Conservation (phyloP, 2,329 filamentous ascomycete genomes). For the Fonsecaea nubica region DNA sequence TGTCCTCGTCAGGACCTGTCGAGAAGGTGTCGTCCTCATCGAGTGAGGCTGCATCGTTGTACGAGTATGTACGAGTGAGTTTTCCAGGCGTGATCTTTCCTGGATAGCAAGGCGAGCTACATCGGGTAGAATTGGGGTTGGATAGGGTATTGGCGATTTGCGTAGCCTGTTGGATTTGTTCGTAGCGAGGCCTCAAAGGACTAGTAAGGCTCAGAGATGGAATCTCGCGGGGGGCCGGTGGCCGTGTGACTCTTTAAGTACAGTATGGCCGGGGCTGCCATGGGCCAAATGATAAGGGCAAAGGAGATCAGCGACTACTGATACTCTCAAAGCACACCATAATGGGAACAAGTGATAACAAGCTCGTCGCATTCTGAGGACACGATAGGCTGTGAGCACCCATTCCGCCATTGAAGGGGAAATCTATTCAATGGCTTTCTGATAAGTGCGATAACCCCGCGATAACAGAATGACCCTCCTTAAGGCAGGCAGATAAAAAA, state of each 20-base stretch:
- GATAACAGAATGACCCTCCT: slow-evolving; percentile 29
- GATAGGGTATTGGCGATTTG: neutral
- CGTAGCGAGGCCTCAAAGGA: slow-evolving; percentile 4
- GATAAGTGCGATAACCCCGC: slow-evolving; percentile 31
- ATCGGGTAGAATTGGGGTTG: neutral
- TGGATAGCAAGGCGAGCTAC: neutral
- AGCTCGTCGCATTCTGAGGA: neutral
- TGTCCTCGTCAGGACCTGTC: neutral
- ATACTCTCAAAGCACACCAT: slow-evolving; percentile 12
- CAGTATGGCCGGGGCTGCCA: neutral
- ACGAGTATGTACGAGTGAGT: neutral
- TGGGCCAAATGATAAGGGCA: slow-evolving; percentile 25
- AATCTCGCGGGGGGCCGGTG: neutral
- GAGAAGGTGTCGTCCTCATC: neutral
- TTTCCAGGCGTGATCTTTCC: neutral
- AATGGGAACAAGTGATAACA: slow-evolving; percentile 14
- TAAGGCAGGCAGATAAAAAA: slow-evolving; percentile 29
- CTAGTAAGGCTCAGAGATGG: slow-evolving; percentile 7
- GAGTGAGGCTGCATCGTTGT: neutral
- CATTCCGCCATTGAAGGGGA: slow-evolving; percentile 10
- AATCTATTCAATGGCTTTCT: slow-evolving; percentile 4
- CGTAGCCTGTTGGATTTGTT: slow-evolving; percentile 4
- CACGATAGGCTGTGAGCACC: slow-evolving; percentile 18
- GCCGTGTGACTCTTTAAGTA: slow-evolving; percentile 20
- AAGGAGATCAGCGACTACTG: slow-evolving; percentile 28